These are phyloP conservation scores for Fusarium compactum DNA, from an alignment of 2,329 filamentous ascomycete species.

Conservation along the genomic window DNA sequence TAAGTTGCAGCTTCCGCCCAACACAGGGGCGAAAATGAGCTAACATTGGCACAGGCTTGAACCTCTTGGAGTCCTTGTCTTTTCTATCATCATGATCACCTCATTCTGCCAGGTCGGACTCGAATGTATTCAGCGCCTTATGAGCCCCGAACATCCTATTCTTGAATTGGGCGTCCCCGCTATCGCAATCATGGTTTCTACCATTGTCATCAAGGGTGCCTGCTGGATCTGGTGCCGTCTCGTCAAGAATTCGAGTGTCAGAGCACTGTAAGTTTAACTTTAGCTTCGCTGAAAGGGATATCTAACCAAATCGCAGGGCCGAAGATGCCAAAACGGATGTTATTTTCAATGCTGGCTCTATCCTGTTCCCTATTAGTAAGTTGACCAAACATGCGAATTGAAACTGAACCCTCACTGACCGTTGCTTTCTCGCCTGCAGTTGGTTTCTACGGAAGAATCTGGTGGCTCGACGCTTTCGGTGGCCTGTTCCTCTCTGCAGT, in stretches of 20 bases:
- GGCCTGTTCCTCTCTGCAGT: constrained; percentile 82
- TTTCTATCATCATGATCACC: constrained; percentile 88
- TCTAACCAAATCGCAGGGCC: constrained; percentile 52
- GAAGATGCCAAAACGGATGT: constrained; percentile 76
- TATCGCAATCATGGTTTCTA: constrained; percentile 82
- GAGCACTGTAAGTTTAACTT: constrained; percentile 71
- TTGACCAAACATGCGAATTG: constrained; percentile 20
- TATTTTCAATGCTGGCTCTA: constrained; percentile 90
- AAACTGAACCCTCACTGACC: constrained; percentile 27
- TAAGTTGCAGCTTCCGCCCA: constrained; percentile 42
- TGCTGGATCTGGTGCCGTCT: constrained; percentile 91
- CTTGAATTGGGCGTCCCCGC: constrained; percentile 80
- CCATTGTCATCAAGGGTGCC: constrained; percentile 82
- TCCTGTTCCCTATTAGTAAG: constrained; percentile 81
- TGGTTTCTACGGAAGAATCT: constrained; percentile 79
- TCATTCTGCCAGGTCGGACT: constrained; percentile 84
- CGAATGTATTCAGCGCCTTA: constrained; percentile 75
- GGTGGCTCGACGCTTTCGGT: constrained; percentile 87
- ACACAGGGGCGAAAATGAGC: background rate
- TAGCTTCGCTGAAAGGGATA: background rate
- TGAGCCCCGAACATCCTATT: constrained; percentile 70
- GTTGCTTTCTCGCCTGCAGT: constrained; percentile 54
- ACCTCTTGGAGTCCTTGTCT: constrained; percentile 83
- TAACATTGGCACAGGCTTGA: constrained; percentile 68
- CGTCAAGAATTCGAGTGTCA: constrained; percentile 87